Evolutionary conservation across 2,329 filamentous ascomycete genomes (phyloP), one percentile per base, ranked within the genome.

Genomic region (Alternaria novae-zelandiae): DNA sequence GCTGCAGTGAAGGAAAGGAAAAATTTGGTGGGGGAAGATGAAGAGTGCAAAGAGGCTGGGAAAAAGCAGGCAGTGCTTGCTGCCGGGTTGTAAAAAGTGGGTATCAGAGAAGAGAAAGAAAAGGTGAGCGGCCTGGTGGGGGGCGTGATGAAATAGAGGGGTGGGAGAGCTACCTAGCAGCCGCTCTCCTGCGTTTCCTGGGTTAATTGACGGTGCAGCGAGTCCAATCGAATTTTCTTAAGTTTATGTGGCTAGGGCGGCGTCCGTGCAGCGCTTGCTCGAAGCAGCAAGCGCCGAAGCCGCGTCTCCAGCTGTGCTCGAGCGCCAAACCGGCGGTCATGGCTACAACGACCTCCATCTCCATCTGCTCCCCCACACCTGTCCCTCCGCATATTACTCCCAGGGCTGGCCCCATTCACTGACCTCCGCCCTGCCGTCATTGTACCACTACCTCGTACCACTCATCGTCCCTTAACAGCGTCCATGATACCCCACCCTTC

Each of bases 101-200:
- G 83, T 86, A 82, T 79, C 81, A 79, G 76, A 83, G 78, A 80
- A 77, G 77, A 80, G 78, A 82, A 82, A 80, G 83, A 83, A 84
- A 79, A 71, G 67, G 82, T 74, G 78, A 80, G 79, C 80, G 82
- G 70, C 74, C 43, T 72, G 71, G 77, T 69, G 73, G 75, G 73
- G 70, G 75, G 70, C 69, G 73, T 79, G 70, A 70, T 77, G 75
- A 68, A 69, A 70, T 61, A 60, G 57, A 61, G 58, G 58, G 54
- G 62, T 57, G 58, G 49, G 58, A 58, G 59, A 57, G 62, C 49
- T 54, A 51, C 58, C 58, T 61, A 53, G 61, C 61, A 63, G 59
- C 62, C 62, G 61, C 61, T 61, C 61, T 57, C 61, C 54, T 64
- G 57, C 57, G 45, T 57, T 54, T 62, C 23, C 57, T 65, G 67